phyloP scores from a whole-genome alignment of 1,139 yeast genomes.

The Entelexis sorbosivorans region DNA sequence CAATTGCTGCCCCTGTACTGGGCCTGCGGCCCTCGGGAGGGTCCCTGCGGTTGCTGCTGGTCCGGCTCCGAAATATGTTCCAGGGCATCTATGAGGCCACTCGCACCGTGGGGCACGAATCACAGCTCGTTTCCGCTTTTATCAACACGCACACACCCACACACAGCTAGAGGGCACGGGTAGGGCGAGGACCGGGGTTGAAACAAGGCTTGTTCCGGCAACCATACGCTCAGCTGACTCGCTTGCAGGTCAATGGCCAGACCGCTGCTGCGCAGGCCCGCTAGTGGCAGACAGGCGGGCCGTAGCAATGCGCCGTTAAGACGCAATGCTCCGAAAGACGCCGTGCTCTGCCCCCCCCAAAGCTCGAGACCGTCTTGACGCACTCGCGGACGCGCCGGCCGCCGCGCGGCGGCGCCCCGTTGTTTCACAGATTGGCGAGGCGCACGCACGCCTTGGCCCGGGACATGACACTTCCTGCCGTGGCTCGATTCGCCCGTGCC shows the following conservation, averaged over 20 bases:
- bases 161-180: background rate
- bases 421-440: no score
- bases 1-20: background rate
- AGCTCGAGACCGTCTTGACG: no score
- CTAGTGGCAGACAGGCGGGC: no score
- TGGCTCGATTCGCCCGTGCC: no score
- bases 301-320: no score
- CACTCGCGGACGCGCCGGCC: no score
- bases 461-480: no score
- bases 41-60: background rate
- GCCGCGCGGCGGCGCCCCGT: no score
- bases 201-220: constrained; percentile 1
- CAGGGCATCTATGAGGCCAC: background rate
- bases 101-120: background rate
- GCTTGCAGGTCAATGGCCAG: background rate
- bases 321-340: no score
- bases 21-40: background rate
- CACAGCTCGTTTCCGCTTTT: background rate
- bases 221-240: background rate
- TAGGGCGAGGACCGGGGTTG: background rate
- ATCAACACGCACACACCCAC: background rate
- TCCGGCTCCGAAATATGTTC: background rate
- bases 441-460: no score
- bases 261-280: no score
- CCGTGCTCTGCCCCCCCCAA: no score